Evolutionary conservation across 2,329 filamentous ascomycete species (phyloP).

Genomic region (Capronia coronata): DNA sequence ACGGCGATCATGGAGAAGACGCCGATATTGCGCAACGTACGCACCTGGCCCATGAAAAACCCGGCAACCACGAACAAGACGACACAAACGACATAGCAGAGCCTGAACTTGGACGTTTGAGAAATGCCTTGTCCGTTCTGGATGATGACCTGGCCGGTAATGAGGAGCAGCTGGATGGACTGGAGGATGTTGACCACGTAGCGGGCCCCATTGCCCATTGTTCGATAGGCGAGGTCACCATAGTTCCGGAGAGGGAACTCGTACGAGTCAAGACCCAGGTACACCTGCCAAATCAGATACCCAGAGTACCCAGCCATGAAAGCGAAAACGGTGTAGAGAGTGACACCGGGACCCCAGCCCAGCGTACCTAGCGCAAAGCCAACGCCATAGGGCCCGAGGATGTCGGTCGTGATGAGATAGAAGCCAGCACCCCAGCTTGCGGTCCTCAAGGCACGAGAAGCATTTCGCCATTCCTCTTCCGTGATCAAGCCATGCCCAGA

Average conservation of each 20-base stretch:
- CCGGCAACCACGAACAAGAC: slow-evolving; percentile 29
- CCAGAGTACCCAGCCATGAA: slow-evolving; percentile 41
- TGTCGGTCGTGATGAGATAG: slow-evolving; percentile 47
- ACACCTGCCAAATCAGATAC: slow-evolving; percentile 44
- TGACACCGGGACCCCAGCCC: slow-evolving; percentile 43
- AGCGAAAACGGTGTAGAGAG: slow-evolving; percentile 43
- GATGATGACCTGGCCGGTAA: slow-evolving; percentile 30
- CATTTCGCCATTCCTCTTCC: slow-evolving; percentile 42
- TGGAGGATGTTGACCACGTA: slow-evolving; percentile 47
- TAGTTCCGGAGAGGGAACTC: slow-evolving; percentile 44
- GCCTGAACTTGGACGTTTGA: slow-evolving; percentile 26
- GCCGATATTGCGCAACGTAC: slow-evolving; percentile 30
- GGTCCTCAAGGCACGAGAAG: slow-evolving; percentile 43
- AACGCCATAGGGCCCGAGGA: slow-evolving; percentile 42
- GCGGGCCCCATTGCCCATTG: slow-evolving; percentile 42
- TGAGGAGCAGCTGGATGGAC: slow-evolving; percentile 39
- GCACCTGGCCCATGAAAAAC: slow-evolving; percentile 30
- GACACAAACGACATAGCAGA: slow-evolving; percentile 29
- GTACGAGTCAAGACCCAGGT: slow-evolving; percentile 44
- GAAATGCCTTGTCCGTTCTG: slow-evolving; percentile 23
- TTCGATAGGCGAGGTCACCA: slow-evolving; percentile 46
- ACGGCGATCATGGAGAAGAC: slow-evolving; percentile 30
- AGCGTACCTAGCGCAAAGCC: slow-evolving; percentile 34
- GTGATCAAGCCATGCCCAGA: slow-evolving; percentile 7
- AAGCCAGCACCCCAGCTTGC: slow-evolving; percentile 43